Evolutionary conservation across 371 early-diverging fungal species (phyloP).

Genomic region (Mortierella sp.): DNA sequence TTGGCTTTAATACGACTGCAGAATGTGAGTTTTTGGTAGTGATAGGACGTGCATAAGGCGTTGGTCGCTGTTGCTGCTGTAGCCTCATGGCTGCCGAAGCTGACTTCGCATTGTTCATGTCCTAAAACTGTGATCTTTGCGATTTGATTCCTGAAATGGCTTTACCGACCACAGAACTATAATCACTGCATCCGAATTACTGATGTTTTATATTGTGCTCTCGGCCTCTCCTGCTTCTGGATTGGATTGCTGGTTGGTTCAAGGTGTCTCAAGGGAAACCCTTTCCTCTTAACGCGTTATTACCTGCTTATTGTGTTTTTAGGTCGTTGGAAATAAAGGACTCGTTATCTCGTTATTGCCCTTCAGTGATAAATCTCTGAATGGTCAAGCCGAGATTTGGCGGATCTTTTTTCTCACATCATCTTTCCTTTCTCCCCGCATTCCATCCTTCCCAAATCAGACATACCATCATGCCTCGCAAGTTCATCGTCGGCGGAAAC

Average conservation of each 20-base stretch:
- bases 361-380: too few species aligned
- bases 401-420: neutral
- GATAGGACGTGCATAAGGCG: slow-evolving; percentile 16
- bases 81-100: slow-evolving; percentile 6
- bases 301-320: too few species aligned
- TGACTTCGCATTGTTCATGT: slow-evolving; percentile 10
- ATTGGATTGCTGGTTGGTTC: too few species aligned
- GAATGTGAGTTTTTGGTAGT: neutral
- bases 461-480: slow-evolving; percentile 64
- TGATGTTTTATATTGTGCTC: too few species aligned
- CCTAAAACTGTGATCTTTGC: neutral
- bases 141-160: slow-evolving; percentile 7
- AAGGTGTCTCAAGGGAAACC: too few species aligned
- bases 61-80: too few species aligned
- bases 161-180: neutral
- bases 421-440: slow-evolving; percentile 5
- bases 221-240: too few species aligned
- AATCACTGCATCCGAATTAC: neutral
- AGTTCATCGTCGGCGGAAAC: slow-evolving; percentile 76
- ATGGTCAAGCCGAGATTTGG: too few species aligned
- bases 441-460: neutral
- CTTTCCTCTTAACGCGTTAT: too few species aligned
- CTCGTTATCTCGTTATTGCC: too few species aligned
- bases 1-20: neutral
- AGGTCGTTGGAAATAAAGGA: too few species aligned